Evolutionary conservation across 2,329 filamentous ascomycete genomes (phyloP), one percentile per base, ranked within the genome.

Genomic region (Phoma sp.): DNA sequence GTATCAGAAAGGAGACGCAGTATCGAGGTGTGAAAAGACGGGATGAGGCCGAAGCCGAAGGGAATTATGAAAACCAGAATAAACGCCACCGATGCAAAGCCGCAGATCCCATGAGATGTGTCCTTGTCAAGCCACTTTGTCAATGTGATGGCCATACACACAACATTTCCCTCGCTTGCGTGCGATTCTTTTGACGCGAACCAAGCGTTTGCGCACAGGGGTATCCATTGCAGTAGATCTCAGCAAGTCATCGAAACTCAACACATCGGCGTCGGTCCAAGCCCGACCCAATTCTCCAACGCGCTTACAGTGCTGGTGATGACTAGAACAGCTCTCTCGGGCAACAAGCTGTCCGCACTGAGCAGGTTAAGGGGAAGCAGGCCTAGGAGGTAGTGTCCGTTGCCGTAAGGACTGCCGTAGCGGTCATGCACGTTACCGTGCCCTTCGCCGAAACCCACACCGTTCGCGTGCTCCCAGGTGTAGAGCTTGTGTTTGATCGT

Each of bases 381-480:
- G 17, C 47, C 25, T 2, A 43, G 22, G 13, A 37, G 12, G 15
- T 15, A 5, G 7, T 19, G 25, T 22, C 35, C 41, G 7, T 45
- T 24, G 8, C 49, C 49, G 19, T 45, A 52, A 1, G 41, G 24
- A 17, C 32, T 38, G 29, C 29, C 29, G n/a, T 29, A 37, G 32
- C 15, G 12, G 8, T 43, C 39, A 12, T 36, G 12, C 5, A 27
- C 27, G 19, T 24, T 15, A 22, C 51, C 38, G 21, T 33, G 40
- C 1, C 51, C 51, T 17, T 55, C 51, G 7, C 35, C 40, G 10
- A 45, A 44, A 15, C 51, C 45, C 13, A 45, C 35, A 4, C 51
- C 51, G 17, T 55, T 55, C 6, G 36, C 51, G 6, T 27, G 17
- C 13, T 55, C 45, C 51, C 51, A 55, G 2, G 25, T 29, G 6